Base-by-base conservation (phyloP, 306 rosid genomes). In the Acmispon strigosus region DNA sequence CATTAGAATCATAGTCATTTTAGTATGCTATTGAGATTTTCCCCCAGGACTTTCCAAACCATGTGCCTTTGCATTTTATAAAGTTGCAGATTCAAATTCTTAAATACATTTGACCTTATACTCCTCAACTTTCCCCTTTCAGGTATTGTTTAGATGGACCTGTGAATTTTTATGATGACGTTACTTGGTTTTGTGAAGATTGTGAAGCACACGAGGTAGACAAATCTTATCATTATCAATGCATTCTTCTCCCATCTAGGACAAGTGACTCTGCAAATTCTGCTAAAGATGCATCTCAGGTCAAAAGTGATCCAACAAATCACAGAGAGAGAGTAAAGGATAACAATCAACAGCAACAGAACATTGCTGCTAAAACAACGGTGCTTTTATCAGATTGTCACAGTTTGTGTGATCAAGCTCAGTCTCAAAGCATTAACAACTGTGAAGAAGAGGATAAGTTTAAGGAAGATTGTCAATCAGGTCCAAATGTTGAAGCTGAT, bases 181-280 rank as follows among this genome's bases (percentile, higher is more conserved):
- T 79, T 66, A 76, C 63, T 42, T 92, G 96, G 98, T 70, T 82
- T 58, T 92, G 98, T 69, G 88, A 70, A 72, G 87, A 86, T 50
- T 72, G 78, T 24, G 77, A 82, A 29, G 61, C 73, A 45, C 44
- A 27, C 27, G 65, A 27, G 20, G 70, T 4, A 48, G 75, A 48
- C 58, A 18, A 66, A 56, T 72, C 62, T 49, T 47, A 29, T 71
- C 37, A 22, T 69, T 45, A 72, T 29, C 22, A 66, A 45, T 10
- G 43, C 29, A 24, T 19, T 24, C 39, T 44, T 62, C 44, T 27
- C 10, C 69, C 73, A 15, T 64, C 51, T 54, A 57, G 39, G 44
- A 11, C 5, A 50, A 43, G 50, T 12, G 24, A 32, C 44, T n/a
- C n/a, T n/a, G n/a, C n/a, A n/a, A n/a, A n/a, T n/a, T 51, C 52